These are phyloP conservation scores for Saksenaea oblongispora DNA, from an alignment of 371 early-diverging fungal species.

Conservation along the genomic window DNA sequence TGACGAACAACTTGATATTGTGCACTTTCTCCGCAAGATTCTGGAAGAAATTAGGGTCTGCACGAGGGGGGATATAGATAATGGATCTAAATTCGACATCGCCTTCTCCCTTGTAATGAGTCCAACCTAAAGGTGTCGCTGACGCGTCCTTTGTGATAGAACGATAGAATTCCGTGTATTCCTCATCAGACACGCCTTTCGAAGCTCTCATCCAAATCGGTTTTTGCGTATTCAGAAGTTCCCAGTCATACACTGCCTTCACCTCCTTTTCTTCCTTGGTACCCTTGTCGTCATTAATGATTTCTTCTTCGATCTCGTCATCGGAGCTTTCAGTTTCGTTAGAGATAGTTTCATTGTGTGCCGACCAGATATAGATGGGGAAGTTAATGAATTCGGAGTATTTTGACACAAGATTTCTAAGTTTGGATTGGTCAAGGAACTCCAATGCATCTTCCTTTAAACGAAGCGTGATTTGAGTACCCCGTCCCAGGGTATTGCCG, in stretches of 20 bases:
- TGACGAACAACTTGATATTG: constrained; percentile 90
- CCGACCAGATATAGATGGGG: constrained; percentile 85
- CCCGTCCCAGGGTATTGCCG: constrained; percentile 80
- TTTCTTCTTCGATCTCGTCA: constrained; percentile 40
- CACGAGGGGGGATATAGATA: constrained; percentile 80
- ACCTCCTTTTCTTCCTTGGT: constrained; percentile 56
- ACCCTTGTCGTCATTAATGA: constrained; percentile 48
- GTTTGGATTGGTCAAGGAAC: constrained; percentile 69
- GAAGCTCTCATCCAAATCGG: constrained; percentile 93
- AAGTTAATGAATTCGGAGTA: constrained; percentile 94
- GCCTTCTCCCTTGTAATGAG: constrained; percentile 88
- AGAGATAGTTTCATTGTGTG: constrained; percentile 52
- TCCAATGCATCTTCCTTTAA: constrained; percentile 88
- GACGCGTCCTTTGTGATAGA: constrained; percentile 70
- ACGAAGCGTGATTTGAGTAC: constrained; percentile 89
- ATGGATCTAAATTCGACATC: constrained; percentile 83
- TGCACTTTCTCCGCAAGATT: constrained; percentile 52
- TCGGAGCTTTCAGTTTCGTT: constrained; percentile 37
- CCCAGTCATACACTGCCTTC: constrained; percentile 56
- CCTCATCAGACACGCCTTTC: constrained; percentile 72
- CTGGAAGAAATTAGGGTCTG: constrained; percentile 72
- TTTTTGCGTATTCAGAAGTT: constrained; percentile 77
- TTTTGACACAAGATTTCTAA: constrained; percentile 75
- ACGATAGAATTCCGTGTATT: constrained; percentile 88
- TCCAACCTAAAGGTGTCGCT: constrained; percentile 66